Evolutionary conservation across 129 eudicot genomes (phyloP).

Genomic region (Solidago caesia): DNA sequence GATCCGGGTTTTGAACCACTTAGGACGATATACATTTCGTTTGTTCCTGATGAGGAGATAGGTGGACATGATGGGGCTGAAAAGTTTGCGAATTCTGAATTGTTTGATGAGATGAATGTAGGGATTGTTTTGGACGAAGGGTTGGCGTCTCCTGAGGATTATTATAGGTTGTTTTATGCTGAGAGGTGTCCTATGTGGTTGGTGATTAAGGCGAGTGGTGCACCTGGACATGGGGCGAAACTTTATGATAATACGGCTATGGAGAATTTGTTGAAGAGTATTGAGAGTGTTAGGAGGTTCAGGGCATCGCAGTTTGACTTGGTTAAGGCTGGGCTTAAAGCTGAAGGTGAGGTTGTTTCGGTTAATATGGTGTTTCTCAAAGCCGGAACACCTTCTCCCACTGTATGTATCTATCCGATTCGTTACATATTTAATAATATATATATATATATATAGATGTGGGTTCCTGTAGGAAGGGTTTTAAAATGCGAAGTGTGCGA

Average conservation of each 20-base stretch:
- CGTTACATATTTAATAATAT: too few species aligned
- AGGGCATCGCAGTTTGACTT: constrained; percentile 90
- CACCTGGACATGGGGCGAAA: constrained; percentile 95
- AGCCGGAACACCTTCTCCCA: constrained; percentile 93
- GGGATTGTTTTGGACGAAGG: constrained; percentile 93
- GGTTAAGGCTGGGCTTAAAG: constrained; percentile 73
- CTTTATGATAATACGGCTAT: constrained; percentile 83
- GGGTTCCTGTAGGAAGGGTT: too few species aligned
- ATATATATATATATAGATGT: too few species aligned
- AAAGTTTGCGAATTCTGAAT: constrained; percentile 52
- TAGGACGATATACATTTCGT: constrained; percentile 63
- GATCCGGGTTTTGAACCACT: constrained; percentile 56
- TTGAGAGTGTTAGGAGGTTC: constrained; percentile 88
- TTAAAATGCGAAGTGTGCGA: too few species aligned
- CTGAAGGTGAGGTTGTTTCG: constrained; percentile 86
- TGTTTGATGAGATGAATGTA: constrained; percentile 75
- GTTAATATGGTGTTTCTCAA: constrained; percentile 83
- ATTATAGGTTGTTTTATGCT: constrained; percentile 63
- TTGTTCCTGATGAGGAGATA: constrained; percentile 94
- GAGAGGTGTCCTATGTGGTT: constrained; percentile 90
- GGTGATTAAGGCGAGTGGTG: constrained; percentile 76
- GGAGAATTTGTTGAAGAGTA: constrained; percentile 90
- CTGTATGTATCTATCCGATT: constrained; percentile 41
- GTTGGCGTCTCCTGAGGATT: constrained; percentile 59
- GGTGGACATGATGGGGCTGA: constrained; percentile 90